These are phyloP conservation scores for Nicotiana rustica DNA, from an alignment of 305 asterid species.

Conservation along the genomic window DNA sequence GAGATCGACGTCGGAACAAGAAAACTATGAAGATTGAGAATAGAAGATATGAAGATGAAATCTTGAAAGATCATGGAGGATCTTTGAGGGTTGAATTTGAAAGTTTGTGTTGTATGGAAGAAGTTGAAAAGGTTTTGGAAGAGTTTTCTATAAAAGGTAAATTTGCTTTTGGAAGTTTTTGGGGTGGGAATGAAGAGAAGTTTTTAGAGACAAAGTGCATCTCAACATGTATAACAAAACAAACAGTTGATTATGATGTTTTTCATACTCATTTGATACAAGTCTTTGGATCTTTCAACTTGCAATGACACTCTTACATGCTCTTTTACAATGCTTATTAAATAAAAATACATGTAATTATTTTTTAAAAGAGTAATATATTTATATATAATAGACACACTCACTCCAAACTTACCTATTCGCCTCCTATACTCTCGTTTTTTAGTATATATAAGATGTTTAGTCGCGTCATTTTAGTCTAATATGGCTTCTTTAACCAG, in stretches of 20 bases:
- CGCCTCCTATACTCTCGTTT: background rate
- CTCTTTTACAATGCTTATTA: background rate
- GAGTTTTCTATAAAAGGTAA: constrained; percentile 70
- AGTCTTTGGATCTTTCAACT: constrained; percentile 54
- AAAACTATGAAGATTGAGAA: constrained; percentile 46
- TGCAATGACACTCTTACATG: constrained; percentile 16
- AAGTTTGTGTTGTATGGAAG: constrained; percentile 65
- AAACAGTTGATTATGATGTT: constrained; percentile 62
- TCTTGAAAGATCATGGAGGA: constrained; percentile 44
- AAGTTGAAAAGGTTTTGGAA: constrained; percentile 69
- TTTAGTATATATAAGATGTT: background rate
- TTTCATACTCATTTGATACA: constrained; percentile 57
- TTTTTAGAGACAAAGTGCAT: constrained; percentile 39
- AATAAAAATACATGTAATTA: too few relatives aligned
- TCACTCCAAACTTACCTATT: background rate
- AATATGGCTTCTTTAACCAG: background rate
- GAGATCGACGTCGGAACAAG: constrained; percentile 42
- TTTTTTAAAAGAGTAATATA: too few relatives aligned
- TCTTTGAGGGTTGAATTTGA: constrained; percentile 45
- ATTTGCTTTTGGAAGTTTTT: constrained; percentile 85
- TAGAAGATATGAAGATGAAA: constrained; percentile 44
- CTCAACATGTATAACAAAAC: constrained; percentile 47
- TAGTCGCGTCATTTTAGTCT: background rate
- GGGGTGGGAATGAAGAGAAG: constrained; percentile 53
- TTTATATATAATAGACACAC: background rate